Base-by-base conservation (phyloP, 345 rosid species). In the Syzygium grande region DNA sequence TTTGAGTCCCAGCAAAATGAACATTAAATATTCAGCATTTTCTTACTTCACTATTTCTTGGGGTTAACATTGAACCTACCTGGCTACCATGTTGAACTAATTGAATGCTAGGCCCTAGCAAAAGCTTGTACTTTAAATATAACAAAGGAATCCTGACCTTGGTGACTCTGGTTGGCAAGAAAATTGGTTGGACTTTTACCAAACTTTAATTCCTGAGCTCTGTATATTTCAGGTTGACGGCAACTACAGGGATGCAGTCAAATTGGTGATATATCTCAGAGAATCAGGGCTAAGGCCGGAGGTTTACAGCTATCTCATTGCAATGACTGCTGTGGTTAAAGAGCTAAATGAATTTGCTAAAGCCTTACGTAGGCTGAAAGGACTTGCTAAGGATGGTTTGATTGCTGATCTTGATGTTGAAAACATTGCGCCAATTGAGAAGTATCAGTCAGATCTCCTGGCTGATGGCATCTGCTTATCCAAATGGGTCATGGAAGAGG, bases 261-360 rank as follows among this genome's bases (percentile, higher is more conserved):
- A 93, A 89, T 91, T 95, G 87, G 98, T 97, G 84, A 89, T 93
- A 43, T 87, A 93, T 55, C 91, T 97, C 11, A 92, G 93, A 87
- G 94, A 92, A 65, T 94, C 98, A 27, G 98, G 95, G 87, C 87
- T 97, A 86, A 96, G 92, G 89, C 99, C 98, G 54, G 98, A 95
- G 93, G 93, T 93, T 23, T 96, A 96, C 89, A 93, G 98, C 89
- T 95, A 96, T 91, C 93, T 97, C 38, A 94, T 97, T 86, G 98
- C 98, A 52, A 94, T 97, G 99, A 94, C 98, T 89, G 99, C 98
- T 23, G 92, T 97, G 15, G 99, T 97, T 80, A 96, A 97, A 92
- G 99, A 97, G 93, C 93, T 97, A 27, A 96, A 94, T 89, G 96
- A 95, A 84, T 87, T 96, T 58, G 93, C 98, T 27, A 97, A 96